A percentile compares a stretch with the other conserved stretches of the same genome.
These are phyloP conservation scores for Nicotiana attenuata DNA, from an alignment of 257 asterid genomes.

Conservation along the genomic window DNA sequence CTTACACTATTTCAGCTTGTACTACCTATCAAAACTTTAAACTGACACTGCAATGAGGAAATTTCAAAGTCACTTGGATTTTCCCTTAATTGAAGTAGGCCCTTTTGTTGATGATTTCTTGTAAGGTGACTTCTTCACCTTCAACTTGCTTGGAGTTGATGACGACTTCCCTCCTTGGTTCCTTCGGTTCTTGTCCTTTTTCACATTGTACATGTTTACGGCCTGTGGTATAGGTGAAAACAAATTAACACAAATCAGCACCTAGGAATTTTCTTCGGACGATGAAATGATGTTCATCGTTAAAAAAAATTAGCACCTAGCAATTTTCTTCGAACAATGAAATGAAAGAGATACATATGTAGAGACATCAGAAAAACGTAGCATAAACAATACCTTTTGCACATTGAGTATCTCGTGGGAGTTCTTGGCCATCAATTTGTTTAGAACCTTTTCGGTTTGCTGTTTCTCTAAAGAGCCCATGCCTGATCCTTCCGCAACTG, in stretches of 20 bases:
- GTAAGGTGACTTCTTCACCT: constrained; percentile 56
- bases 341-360: background rate
- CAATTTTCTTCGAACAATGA: background rate
- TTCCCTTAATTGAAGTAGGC: constrained; percentile 35
- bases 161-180: constrained; percentile 41
- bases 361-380: background rate
- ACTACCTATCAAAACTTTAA: no score
- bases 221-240: constrained; percentile 45
- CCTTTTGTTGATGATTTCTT: constrained; percentile 30
- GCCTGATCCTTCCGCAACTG: constrained; percentile 92
- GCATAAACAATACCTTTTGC: constrained; percentile 47
- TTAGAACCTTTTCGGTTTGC: constrained; percentile 80
- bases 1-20: no score
- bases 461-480: constrained; percentile 78
- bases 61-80: constrained; percentile 39
- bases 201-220: constrained; percentile 83
- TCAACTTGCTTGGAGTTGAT: constrained; percentile 47
- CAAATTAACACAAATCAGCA: background rate
- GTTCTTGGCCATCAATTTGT: constrained; percentile 61
- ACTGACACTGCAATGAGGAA: background rate
- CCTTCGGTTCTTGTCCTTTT: constrained; percentile 62
- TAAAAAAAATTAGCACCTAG: background rate
- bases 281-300: background rate
- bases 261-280: background rate
- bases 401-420: constrained; percentile 89